Conservation (phyloP, 2,329 filamentous ascomycete species). For the Fusarium miscanthi region DNA sequence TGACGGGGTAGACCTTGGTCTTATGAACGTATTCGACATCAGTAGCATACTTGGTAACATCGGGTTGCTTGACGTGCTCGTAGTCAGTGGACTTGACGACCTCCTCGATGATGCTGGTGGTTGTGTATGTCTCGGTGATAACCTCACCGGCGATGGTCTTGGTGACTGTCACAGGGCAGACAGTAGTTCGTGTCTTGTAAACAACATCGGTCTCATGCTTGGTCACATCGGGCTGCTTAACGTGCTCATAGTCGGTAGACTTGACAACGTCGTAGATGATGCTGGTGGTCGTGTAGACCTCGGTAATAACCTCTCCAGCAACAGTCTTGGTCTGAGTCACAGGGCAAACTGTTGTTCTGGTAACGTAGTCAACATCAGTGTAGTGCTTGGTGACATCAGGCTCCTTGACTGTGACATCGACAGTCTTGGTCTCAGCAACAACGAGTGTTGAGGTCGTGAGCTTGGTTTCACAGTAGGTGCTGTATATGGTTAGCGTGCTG, state of each 20-base stretch:
- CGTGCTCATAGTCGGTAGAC: conserved; percentile 48
- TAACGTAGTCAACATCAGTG: conserved; percentile 52
- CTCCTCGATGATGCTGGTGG: conserved; percentile 47
- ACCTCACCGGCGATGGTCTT: conserved; percentile 55
- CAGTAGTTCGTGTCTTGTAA: conserved; percentile 57
- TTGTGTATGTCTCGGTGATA: conserved; percentile 52
- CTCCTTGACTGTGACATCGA: conserved; percentile 51
- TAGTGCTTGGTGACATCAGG: conserved; percentile 51
- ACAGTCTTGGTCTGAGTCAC: conserved; percentile 54
- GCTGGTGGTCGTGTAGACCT: conserved; percentile 47
- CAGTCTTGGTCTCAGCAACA: conserved; percentile 54
- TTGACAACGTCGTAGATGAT: conserved; percentile 46
- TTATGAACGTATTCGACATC: conserved; percentile 55
- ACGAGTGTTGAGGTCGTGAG: conserved; percentile 58
- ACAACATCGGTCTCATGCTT: conserved; percentile 49
- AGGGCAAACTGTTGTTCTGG: conserved; percentile 58
- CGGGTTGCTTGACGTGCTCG: conserved; percentile 53
- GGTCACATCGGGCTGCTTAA: conserved; percentile 52
- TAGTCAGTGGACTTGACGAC: conserved; percentile 49
- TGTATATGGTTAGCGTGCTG: conserved; percentile 36
- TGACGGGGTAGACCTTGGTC: conserved; percentile 58
- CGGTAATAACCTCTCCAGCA: conserved; percentile 40
- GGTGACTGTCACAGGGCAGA: conserved; percentile 47
- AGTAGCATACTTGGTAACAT: conserved; percentile 48
- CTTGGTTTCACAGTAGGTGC: conserved; percentile 56